These are phyloP conservation scores for Asparagopsis taxiformis DNA, from an alignment of 31 red algal species.

Conservation along the genomic window DNA sequence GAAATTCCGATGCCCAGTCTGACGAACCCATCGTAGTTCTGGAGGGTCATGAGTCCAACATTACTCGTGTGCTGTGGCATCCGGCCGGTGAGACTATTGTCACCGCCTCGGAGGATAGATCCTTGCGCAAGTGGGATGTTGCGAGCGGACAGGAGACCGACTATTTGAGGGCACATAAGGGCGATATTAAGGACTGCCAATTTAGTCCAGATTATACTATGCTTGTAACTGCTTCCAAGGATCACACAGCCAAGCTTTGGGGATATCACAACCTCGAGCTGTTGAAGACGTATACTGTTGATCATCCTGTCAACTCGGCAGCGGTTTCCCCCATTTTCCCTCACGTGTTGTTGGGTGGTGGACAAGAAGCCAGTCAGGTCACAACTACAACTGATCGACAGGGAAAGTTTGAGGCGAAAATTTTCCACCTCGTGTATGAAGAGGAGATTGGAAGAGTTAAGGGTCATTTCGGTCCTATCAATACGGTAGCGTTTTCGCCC, in stretches of 20 bases:
- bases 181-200: slow-evolving; percentile 82
- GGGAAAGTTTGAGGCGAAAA: slow-evolving; percentile 87
- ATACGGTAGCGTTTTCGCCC: slow-evolving; percentile 87
- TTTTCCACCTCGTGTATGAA: slow-evolving; percentile 91
- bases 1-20: slow-evolving; percentile 35
- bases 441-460: slow-evolving; percentile 80
- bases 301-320: slow-evolving; percentile 88
- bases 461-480: slow-evolving; percentile 99
- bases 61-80: slow-evolving; percentile 83
- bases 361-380: slow-evolving; percentile 92
- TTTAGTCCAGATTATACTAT: slow-evolving; percentile 50
- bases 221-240: slow-evolving; percentile 88
- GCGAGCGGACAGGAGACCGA: slow-evolving; percentile 73
- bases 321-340: slow-evolving; percentile 76
- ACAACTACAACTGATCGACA: slow-evolving; percentile 84
- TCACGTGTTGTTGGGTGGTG: slow-evolving; percentile 91
- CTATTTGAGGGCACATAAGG: slow-evolving; percentile 62
- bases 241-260: slow-evolving; percentile 89
- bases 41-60: slow-evolving; percentile 71
- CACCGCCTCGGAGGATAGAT: slow-evolving; percentile 82
- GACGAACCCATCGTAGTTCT: slow-evolving; percentile 67
- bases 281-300: slow-evolving; percentile 73
- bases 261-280: slow-evolving; percentile 68
- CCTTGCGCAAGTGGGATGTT: slow-evolving; percentile 92
- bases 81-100: slow-evolving; percentile 67